phyloP scores from a whole-genome alignment of 2,329 filamentous ascomycete species.

The Fusarium napiforme region DNA sequence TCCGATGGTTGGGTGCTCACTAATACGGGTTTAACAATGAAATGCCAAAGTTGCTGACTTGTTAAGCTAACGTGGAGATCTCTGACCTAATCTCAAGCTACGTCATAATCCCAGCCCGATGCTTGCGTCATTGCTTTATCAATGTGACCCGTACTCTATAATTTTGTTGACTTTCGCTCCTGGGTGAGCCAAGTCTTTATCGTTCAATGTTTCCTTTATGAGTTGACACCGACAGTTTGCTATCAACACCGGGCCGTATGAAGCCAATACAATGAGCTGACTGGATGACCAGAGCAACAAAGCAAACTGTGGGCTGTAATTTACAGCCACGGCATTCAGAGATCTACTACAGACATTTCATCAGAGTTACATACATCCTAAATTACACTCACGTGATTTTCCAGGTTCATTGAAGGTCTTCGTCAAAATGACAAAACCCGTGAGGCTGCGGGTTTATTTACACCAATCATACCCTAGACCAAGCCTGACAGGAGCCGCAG shows the following conservation, averaged over 20 bases:
- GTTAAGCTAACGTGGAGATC: background rate
- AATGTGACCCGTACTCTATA: conserved; percentile 8
- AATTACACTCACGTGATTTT: conserved; percentile 22
- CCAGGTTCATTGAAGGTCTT: background rate
- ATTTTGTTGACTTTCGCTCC: background rate
- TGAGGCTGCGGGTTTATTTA: conserved; percentile 10
- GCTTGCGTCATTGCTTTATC: conserved; percentile 28
- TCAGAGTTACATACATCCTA: background rate
- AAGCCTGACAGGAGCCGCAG: conserved; percentile 32
- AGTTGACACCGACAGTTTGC: background rate
- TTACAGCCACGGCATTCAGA: background rate
- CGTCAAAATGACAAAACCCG: background rate
- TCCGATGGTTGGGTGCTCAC: background rate
- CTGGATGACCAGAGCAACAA: background rate
- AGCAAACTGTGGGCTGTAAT: background rate
- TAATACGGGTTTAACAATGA: background rate
- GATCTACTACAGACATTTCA: background rate
- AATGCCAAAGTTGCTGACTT: conserved; percentile 7
- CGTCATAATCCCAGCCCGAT: conserved; percentile 18
- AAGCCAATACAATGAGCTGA: background rate
- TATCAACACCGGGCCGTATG: background rate
- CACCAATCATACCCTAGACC: conserved; percentile 35
- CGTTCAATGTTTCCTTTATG: background rate
- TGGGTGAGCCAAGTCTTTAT: background rate
- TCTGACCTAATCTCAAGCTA: conserved; percentile 1